A percentile compares a stretch with the other conserved stretches of the same genome.
Conservation (phyloP, 176 grass and related monocot genomes). For the Pharus latifolius region DNA sequence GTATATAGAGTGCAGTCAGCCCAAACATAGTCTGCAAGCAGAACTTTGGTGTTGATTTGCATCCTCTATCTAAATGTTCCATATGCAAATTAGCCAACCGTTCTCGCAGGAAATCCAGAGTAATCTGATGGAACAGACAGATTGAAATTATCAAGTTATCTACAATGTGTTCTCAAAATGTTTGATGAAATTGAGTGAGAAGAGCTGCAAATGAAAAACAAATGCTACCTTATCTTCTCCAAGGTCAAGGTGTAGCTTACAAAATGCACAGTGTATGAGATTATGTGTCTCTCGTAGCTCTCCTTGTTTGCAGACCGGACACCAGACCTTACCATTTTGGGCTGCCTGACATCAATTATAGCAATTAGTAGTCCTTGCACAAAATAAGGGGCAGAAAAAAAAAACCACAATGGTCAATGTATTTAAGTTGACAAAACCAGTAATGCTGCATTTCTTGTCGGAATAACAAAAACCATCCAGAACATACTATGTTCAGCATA, state of each 20-base stretch:
- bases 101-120: slow-evolving; percentile 55
- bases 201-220: not conserved
- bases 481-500: not conserved
- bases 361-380: slow-evolving; percentile 1
- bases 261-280: slow-evolving; percentile 64
- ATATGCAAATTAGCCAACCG: slow-evolving; percentile 54
- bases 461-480: not conserved
- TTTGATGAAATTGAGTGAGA: not conserved
- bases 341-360: slow-evolving; percentile 22
- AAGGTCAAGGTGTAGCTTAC: slow-evolving; percentile 59
- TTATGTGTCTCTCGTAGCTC: slow-evolving; percentile 53
- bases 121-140: slow-evolving; percentile 40
- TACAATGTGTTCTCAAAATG: not conserved
- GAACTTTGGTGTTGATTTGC: slow-evolving; percentile 70
- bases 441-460: not conserved
- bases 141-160: slow-evolving; percentile 7
- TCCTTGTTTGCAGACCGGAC: slow-evolving; percentile 80
- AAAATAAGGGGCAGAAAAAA: not conserved
- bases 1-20: slow-evolving; percentile 74
- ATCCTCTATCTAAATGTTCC: slow-evolving; percentile 80
- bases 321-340: slow-evolving; percentile 57
- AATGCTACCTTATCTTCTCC: slow-evolving; percentile 69
- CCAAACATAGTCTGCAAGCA: slow-evolving; percentile 64
- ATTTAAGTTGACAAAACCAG: not conserved
- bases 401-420: not conserved